Conservation (phyloP, 768 basidiomycete genomes). For the Naganishia onofrii region DNA sequence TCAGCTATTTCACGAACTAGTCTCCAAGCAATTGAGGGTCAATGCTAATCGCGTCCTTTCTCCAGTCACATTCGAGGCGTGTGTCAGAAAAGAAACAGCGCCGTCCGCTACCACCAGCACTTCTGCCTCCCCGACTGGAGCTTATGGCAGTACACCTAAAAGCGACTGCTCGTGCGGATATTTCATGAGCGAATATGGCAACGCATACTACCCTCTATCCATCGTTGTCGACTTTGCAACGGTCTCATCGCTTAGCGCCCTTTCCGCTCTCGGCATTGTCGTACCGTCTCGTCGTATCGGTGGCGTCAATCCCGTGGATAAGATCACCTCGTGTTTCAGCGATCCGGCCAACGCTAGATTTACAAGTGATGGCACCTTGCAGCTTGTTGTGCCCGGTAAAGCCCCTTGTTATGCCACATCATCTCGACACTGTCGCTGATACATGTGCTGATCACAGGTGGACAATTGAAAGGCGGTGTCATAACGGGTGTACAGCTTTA, state of each 20-base stretch:
- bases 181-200: slow-evolving; percentile 8
- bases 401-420: too few relatives aligned
- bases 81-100: too few relatives aligned
- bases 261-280: slow-evolving; percentile 2
- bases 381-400: slow-evolving; percentile 2
- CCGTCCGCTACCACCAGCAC: background rate
- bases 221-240: slow-evolving; percentile 16
- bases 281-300: slow-evolving; percentile 5
- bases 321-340: slow-evolving; percentile 12
- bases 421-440: too few relatives aligned
- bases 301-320: background rate
- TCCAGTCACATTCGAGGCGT: too few relatives aligned
- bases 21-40: too few relatives aligned
- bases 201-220: slow-evolving; percentile 23
- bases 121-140: background rate
- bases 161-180: slow-evolving; percentile 19
- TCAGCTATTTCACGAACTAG: too few relatives aligned
- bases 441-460: too few relatives aligned
- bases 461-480: background rate
- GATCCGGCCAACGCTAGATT: slow-evolving; percentile 1
- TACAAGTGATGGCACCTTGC: background rate
- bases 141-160: background rate
- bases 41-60: too few relatives aligned
- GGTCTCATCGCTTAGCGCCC: background rate
- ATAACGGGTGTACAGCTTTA: background rate